Percentiles rank a stretch among this genome's conserved stretches.
Evolutionary conservation across 176 grass and related monocot species (phyloP).

Genomic region (Ensete ventricosum): DNA sequence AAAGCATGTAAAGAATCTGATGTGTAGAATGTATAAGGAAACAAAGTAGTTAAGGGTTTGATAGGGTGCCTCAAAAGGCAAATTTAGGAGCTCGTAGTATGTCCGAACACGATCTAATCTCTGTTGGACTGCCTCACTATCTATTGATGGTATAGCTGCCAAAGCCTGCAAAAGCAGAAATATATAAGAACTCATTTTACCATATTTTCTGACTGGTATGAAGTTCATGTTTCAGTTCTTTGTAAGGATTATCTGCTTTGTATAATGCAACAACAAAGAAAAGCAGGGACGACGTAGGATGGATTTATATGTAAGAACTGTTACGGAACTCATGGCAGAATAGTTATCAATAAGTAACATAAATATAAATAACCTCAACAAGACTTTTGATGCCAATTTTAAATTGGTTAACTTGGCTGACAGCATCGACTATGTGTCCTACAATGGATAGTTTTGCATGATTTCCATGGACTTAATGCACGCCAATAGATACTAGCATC

Average conservation of each 20-base stretch:
- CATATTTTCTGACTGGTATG: background rate
- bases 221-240: background rate
- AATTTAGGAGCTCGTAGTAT: conserved; percentile 82
- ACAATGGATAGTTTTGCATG: background rate
- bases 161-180: conserved; percentile 51
- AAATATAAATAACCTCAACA: background rate
- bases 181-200: background rate
- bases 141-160: conserved; percentile 76
- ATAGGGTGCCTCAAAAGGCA: conserved; percentile 63
- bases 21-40: conserved; percentile 13
- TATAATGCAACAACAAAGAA: background rate
- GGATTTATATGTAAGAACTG: too few relatives aligned
- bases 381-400: background rate
- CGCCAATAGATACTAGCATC: background rate
- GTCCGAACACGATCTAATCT: conserved; percentile 75
- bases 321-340: too few relatives aligned
- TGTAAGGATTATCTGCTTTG: background rate
- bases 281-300: background rate
- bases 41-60: conserved; percentile 1
- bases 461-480: background rate
- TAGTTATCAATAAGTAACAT: too few relatives aligned
- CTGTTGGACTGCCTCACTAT: conserved; percentile 78
- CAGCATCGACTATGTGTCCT: background rate
- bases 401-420: background rate
- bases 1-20: conserved; percentile 22